phyloP scores from a whole-genome alignment of 2,329 filamentous ascomycete genomes.

The Fusarium luffae region DNA sequence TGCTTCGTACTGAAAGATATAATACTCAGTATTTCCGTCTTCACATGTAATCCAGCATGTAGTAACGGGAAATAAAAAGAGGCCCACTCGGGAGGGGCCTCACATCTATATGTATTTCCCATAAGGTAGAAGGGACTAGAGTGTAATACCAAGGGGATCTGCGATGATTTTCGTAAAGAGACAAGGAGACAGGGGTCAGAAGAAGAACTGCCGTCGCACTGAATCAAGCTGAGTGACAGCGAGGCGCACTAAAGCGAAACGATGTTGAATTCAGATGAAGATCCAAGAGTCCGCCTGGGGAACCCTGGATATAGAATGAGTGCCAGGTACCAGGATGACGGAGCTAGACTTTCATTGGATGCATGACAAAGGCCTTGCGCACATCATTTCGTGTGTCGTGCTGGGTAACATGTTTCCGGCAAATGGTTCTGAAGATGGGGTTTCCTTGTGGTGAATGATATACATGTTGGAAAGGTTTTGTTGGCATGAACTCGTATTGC shows the following conservation, averaged over 20 bases:
- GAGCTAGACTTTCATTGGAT: neutral
- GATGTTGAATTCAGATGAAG: slow-evolving; percentile 8
- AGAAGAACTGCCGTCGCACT: neutral
- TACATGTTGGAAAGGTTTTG: neutral
- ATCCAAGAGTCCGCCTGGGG: slow-evolving; percentile 19
- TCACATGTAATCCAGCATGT: neutral
- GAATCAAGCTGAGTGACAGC: slow-evolving; percentile 3
- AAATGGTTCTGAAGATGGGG: neutral
- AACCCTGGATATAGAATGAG: neutral
- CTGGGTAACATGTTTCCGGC: neutral
- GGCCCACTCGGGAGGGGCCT: neutral
- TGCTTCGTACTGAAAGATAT: neutral
- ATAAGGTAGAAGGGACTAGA: neutral
- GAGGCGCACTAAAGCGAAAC: neutral
- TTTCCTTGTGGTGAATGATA: neutral
- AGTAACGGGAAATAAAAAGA: neutral
- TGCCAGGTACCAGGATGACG: neutral
- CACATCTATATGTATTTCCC: neutral
- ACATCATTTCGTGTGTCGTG: neutral
- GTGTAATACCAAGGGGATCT: neutral
- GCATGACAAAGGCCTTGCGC: neutral
- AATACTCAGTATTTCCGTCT: neutral
- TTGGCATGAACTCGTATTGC: neutral
- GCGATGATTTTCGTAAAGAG: neutral
- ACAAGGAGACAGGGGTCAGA: neutral